Evolutionary conservation across 140 eudicot species (phyloP).

Genomic region (Anethum foeniculum): DNA sequence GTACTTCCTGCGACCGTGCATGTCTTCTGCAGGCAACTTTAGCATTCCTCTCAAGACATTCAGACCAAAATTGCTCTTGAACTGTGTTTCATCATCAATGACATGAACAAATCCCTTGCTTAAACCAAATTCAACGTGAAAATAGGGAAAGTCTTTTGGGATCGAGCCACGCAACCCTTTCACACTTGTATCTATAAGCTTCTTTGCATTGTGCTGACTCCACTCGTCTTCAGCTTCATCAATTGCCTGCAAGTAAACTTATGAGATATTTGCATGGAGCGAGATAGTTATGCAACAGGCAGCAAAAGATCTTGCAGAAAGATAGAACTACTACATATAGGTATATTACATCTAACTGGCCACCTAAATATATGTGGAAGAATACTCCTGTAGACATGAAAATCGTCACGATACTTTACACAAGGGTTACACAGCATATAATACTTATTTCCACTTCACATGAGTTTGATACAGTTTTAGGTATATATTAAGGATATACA

Average conservation of each 20-base stretch:
- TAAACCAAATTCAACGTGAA: constrained; percentile 85
- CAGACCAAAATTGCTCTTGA: constrained; percentile 65
- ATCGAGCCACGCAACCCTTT: constrained; percentile 72
- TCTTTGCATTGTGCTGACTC: constrained; percentile 94
- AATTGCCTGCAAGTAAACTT: constrained; percentile 52
- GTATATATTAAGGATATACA: neutral
- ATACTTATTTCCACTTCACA: neutral
- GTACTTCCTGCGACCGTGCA: constrained; percentile 59
- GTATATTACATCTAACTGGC: neutral
- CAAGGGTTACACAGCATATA: neutral
- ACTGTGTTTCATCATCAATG: constrained; percentile 71
- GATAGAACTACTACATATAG: neutral
- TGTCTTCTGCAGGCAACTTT: constrained; percentile 64
- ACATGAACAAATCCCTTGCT: constrained; percentile 84
- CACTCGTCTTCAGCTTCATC: constrained; percentile 97
- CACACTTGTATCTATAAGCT: constrained; percentile 77
- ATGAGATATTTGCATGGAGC: neutral
- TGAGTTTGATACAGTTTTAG: neutral
- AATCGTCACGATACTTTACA: neutral
- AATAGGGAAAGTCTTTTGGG: constrained; percentile 83
- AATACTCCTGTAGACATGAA: neutral
- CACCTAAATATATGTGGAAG: neutral
- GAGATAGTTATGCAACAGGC: neutral
- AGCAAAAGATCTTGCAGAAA: neutral
- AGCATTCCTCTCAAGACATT: constrained; percentile 86